A percentile compares a stretch with the other conserved stretches of the same genome.
phyloP scores from a whole-genome alignment of 495 filamentous ascomycete genomes.

The Cercophora samala region DNA sequence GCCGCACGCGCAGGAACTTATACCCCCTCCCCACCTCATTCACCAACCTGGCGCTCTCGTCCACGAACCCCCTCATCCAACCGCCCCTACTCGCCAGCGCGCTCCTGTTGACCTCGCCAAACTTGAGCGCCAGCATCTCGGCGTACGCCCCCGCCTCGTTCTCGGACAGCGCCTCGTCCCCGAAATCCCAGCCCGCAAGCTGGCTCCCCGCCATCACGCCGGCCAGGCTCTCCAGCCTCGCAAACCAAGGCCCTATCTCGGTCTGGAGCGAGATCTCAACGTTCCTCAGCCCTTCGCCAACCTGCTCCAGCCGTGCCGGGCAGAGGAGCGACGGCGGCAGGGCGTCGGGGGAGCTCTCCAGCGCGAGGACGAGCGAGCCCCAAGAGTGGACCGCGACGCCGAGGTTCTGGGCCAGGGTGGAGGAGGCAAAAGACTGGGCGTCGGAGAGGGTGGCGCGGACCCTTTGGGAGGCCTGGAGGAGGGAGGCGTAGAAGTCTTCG shows the following conservation, averaged over 20 bases:
- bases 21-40: background rate
- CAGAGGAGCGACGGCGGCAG: too few relatives aligned
- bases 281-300: too few relatives aligned
- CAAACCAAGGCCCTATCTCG: too few relatives aligned
- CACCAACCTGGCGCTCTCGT: background rate
- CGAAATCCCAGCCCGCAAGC: background rate
- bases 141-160: background rate
- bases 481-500: background rate
- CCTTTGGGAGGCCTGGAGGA: background rate
- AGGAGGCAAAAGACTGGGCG: too few relatives aligned
- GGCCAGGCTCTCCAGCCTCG: too few relatives aligned
- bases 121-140: background rate
- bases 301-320: too few relatives aligned
- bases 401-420: too few relatives aligned
- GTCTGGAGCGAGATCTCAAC: too few relatives aligned
- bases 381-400: too few relatives aligned
- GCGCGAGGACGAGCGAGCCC: too few relatives aligned
- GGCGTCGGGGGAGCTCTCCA: too few relatives aligned
- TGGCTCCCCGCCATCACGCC: too few relatives aligned
- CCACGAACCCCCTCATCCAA: background rate
- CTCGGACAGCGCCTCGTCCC: background rate
- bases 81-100: background rate
- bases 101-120: background rate
- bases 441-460: background rate
- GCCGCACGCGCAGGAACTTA: background rate